These are phyloP conservation scores for Naganishia cerealis DNA, from an alignment of 1,284 basidiomycete genomes.

Conservation along the genomic window DNA sequence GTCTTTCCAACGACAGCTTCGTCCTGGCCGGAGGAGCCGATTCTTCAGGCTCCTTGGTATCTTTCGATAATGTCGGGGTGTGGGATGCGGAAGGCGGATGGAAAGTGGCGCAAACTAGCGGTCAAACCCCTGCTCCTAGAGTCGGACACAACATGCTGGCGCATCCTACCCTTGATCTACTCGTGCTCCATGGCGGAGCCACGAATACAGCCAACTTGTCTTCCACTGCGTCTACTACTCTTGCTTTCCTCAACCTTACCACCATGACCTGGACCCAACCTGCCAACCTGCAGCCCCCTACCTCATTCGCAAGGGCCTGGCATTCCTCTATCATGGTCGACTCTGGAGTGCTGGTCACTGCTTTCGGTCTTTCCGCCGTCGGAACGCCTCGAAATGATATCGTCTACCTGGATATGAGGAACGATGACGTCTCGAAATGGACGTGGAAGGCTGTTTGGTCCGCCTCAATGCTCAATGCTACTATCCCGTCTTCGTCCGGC, in stretches of 20 bases:
- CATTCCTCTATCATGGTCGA: slow-evolving; percentile 52
- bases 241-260: slow-evolving; percentile 51
- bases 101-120: slow-evolving; percentile 43
- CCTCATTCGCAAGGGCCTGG: slow-evolving; percentile 46
- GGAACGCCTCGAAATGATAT: slow-evolving; percentile 43
- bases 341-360: slow-evolving; percentile 53
- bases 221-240: slow-evolving; percentile 34
- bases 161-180: slow-evolving; percentile 47
- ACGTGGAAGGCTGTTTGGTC: slow-evolving; percentile 50
- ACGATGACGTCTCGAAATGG: slow-evolving; percentile 42
- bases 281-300: slow-evolving; percentile 46
- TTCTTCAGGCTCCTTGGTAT: slow-evolving; percentile 44
- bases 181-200: slow-evolving; percentile 49
- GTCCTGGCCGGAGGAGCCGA: slow-evolving; percentile 49
- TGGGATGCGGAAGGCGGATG: slow-evolving; percentile 47
- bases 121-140: slow-evolving; percentile 47
- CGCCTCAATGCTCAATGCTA: slow-evolving; percentile 41
- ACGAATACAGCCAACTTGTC: slow-evolving; percentile 21
- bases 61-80: slow-evolving; percentile 43
- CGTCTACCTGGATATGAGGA: slow-evolving; percentile 52
- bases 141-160: slow-evolving; percentile 51
- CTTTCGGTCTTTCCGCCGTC: slow-evolving; percentile 47
- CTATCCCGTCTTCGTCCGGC: slow-evolving; percentile 26
- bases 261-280: slow-evolving; percentile 50
- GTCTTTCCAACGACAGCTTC: slow-evolving; percentile 40